These are phyloP conservation scores for Penicillium brasilianum DNA, from an alignment of 2,329 filamentous ascomycete species.

Conservation along the genomic window DNA sequence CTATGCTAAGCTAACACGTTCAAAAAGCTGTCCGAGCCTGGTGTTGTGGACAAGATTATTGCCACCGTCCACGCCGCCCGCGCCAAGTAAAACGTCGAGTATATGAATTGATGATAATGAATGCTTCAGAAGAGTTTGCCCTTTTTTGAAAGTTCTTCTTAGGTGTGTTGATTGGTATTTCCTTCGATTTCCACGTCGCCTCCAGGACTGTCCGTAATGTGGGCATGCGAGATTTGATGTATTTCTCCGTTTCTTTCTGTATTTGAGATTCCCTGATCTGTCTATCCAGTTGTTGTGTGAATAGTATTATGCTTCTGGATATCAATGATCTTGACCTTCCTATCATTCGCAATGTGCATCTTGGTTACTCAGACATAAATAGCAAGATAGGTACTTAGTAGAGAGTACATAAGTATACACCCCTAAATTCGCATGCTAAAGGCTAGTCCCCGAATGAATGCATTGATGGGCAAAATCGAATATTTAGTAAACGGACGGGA, in stretches of 20 bases:
- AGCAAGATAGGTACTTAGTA: neutral
- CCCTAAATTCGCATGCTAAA: neutral
- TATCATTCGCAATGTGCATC: neutral
- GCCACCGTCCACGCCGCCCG: constrained; percentile 67
- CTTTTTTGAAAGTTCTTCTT: constrained; percentile 1
- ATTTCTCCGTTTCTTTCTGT: constrained; percentile 18
- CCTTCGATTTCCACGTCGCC: neutral
- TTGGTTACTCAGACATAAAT: neutral
- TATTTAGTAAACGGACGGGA: neutral
- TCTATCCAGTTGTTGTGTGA: constrained; percentile 25
- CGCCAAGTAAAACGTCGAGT: constrained; percentile 42
- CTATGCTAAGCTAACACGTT: constrained; percentile 17
- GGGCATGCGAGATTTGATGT: constrained; percentile 9
- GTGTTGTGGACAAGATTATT: constrained; percentile 89
- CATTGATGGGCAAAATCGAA: neutral
- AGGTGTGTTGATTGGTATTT: neutral
- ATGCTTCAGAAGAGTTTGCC: constrained; percentile 22
- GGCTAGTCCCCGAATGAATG: neutral
- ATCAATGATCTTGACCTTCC: neutral
- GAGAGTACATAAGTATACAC: neutral
- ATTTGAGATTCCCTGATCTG: constrained; percentile 33
- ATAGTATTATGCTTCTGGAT: constrained; percentile 21
- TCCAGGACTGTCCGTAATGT: neutral
- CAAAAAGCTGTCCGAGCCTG: constrained; percentile 80
- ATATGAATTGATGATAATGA: constrained; percentile 32